These are phyloP conservation scores for Rhodotorula paludigena DNA, from an alignment of 768 basidiomycete genomes.

Conservation along the genomic window DNA sequence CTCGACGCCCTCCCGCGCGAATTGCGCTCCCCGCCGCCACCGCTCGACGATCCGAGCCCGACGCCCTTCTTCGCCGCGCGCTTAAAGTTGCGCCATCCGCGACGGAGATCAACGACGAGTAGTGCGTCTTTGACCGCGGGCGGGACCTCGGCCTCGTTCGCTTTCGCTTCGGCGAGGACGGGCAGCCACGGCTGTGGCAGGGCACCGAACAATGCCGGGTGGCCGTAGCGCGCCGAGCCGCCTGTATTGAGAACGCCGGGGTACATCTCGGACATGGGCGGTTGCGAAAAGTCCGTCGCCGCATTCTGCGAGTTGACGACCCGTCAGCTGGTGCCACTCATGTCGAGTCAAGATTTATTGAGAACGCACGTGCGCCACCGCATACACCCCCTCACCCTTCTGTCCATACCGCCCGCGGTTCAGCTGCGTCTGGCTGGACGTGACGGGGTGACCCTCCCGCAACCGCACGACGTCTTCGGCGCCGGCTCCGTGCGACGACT, in stretches of 20 bases:
- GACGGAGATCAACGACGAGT: slow-evolving; percentile 74
- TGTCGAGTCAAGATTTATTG: slow-evolving; percentile 52
- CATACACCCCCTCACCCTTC: slow-evolving; percentile 89
- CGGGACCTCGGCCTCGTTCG: slow-evolving; percentile 19
- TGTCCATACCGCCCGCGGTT: slow-evolving; percentile 82
- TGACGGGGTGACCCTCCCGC: slow-evolving; percentile 77
- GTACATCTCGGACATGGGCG: slow-evolving; percentile 94
- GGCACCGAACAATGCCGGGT: slow-evolving; percentile 88
- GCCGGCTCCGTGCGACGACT: slow-evolving; percentile 48
- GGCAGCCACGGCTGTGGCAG: slow-evolving; percentile 94
- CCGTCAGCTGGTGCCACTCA: background rate
- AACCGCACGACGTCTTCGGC: slow-evolving; percentile 70
- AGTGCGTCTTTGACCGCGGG: slow-evolving; percentile 51
- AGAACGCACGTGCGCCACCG: slow-evolving; percentile 75
- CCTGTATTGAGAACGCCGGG: slow-evolving; percentile 80
- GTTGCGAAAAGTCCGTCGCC: slow-evolving; percentile 64
- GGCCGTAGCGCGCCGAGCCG: slow-evolving; percentile 79
- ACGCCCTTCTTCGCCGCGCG: slow-evolving; percentile 28
- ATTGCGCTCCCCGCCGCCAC: background rate
- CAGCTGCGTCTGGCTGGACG: slow-evolving; percentile 81
- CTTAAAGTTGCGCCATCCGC: slow-evolving; percentile 58
- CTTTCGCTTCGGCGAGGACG: slow-evolving; percentile 57
- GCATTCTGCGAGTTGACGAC: background rate
- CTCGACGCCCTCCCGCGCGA: background rate
- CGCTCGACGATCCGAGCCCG: background rate